These are phyloP conservation scores for Diaporthe helianthi DNA, from an alignment of 2,329 filamentous ascomycete species.

Conservation along the genomic window DNA sequence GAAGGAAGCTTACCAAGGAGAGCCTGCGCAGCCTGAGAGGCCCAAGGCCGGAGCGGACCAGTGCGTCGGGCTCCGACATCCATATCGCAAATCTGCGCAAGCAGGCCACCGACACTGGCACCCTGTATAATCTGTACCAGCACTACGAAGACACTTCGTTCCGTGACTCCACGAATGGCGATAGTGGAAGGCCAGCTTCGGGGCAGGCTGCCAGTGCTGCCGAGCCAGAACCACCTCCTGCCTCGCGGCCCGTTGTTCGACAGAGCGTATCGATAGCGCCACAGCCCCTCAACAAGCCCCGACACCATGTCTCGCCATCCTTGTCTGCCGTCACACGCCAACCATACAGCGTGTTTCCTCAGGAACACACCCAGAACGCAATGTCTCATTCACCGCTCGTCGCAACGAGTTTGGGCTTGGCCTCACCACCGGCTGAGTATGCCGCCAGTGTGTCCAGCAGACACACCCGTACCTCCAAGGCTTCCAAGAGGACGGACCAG, in stretches of 20 bases:
- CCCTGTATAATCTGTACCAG: conserved; percentile 60
- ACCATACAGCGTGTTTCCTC: conserved; percentile 18
- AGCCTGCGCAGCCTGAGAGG: conserved; percentile 38
- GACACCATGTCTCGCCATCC: conserved; percentile 33
- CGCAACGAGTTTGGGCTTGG: conserved; percentile 40
- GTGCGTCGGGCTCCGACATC: conserved; percentile 13
- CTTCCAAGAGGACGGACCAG: conserved; percentile 55
- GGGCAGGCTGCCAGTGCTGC: background rate
- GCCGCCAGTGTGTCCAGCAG: conserved; percentile 62
- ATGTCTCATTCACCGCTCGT: conserved; percentile 40
- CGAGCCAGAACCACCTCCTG: conserved; percentile 1
- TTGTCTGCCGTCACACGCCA: conserved; percentile 23
- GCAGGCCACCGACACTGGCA: conserved; percentile 43
- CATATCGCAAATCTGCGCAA: conserved; percentile 21
- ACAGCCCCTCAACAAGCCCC: background rate
- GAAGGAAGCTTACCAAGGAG: conserved; percentile 48
- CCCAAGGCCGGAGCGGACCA: background rate
- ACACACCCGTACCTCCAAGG: conserved; percentile 61
- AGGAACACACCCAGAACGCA: conserved; percentile 40
- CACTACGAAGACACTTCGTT: conserved; percentile 66
- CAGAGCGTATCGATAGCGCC: conserved; percentile 22
- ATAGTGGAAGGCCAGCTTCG: conserved; percentile 28
- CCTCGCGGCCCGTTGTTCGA: conserved; percentile 8
- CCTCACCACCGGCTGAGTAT: conserved; percentile 48
- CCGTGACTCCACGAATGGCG: conserved; percentile 48